Conservation (phyloP, 192 early-diverging fungal species). For the Backusella liffmaniae region DNA sequence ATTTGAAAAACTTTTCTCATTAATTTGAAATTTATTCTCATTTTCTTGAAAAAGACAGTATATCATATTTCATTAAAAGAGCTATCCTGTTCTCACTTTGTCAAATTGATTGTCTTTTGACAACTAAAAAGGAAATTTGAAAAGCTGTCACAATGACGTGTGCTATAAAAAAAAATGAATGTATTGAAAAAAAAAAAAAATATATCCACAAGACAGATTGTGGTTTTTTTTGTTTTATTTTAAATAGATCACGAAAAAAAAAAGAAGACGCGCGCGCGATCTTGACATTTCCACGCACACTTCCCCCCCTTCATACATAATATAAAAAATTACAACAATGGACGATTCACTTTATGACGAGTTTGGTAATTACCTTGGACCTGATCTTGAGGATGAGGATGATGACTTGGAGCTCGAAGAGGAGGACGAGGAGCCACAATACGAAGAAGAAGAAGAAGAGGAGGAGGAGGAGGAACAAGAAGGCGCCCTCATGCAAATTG, state of each 20-base stretch:
- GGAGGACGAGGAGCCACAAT: slow-evolving; percentile 46
- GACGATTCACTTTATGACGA: slow-evolving; percentile 84
- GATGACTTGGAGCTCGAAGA: slow-evolving; percentile 52
- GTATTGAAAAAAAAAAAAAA: not conserved
- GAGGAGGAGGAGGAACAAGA: slow-evolving; percentile 28
- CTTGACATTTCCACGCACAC: not conserved
- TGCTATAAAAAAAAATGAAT: not conserved
- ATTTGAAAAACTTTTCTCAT: no score
- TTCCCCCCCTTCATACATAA: not conserved
- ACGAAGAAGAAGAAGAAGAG: slow-evolving; percentile 28
- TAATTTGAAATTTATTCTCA: no score
- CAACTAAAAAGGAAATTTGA: not conserved
- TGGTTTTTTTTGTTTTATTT: not conserved
- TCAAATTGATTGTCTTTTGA: not conserved
- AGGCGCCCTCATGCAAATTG: slow-evolving; percentile 58
- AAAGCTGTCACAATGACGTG: slow-evolving; percentile 4
- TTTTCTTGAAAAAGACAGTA: no score
- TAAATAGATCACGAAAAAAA: slow-evolving; percentile 5
- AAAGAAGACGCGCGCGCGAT: not conserved
- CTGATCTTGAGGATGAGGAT: slow-evolving; percentile 80
- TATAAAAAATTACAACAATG: slow-evolving; percentile 42
- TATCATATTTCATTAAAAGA: no score
- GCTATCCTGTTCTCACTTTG: not conserved
- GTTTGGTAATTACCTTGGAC: slow-evolving; percentile 99
- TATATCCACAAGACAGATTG: not conserved